Percentiles rank a stretch among this genome's conserved stretches.
These are phyloP conservation scores for Jasminum sambac DNA, from an alignment of 257 asterid genomes.

Conservation along the genomic window DNA sequence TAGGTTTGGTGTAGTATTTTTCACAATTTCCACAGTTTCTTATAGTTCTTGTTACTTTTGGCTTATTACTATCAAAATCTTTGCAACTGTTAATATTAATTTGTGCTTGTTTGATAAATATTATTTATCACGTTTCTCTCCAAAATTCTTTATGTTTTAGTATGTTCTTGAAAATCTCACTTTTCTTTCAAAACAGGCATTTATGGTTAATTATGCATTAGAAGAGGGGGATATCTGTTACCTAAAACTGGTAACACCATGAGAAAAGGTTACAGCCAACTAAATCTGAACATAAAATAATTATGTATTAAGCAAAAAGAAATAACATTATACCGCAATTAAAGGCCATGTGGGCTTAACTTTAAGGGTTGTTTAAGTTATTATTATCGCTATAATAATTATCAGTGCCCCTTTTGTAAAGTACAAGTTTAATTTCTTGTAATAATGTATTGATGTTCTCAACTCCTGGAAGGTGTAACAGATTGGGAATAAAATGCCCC, in stretches of 20 bases:
- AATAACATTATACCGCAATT: not conserved
- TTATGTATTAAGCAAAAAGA: not conserved
- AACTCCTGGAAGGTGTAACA: slow-evolving; percentile 33
- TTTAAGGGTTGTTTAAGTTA: not conserved
- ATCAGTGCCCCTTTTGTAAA: slow-evolving; percentile 29
- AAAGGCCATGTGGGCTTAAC: not conserved
- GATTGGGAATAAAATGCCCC: slow-evolving; percentile 17
- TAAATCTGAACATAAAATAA: not conserved
- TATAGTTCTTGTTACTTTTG: no score
- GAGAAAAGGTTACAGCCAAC: not conserved
- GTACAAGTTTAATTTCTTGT: slow-evolving; percentile 24
- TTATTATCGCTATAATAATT: not conserved
- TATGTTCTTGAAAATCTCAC: no score
- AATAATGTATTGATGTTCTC: slow-evolving; percentile 19
- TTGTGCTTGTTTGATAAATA: no score
- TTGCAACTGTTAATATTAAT: no score
- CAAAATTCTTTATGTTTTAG: no score
- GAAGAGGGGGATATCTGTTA: no score
- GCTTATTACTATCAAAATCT: no score
- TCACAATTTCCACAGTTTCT: no score
- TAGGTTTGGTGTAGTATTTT: not conserved
- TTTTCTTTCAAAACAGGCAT: no score
- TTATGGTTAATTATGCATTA: no score
- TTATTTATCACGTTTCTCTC: no score
- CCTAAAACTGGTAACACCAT: not conserved